Evolutionary conservation across 768 basidiomycete genomes (phyloP), one percentile per base, ranked within the genome.

Genomic region (Macrolepiota albuminosa): DNA sequence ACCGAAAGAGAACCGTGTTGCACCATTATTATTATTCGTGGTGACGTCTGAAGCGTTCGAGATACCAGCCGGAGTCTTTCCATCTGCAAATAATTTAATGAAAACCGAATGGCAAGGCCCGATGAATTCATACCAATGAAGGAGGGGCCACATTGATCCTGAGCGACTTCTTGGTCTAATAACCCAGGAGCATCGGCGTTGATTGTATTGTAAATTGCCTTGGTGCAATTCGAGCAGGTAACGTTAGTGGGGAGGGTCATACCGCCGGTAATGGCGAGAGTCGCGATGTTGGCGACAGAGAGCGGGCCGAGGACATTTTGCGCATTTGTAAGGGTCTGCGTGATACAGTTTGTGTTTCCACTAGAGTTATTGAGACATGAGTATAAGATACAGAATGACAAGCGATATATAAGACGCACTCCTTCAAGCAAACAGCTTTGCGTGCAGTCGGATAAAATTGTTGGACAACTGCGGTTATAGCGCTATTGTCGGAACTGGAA

Each of bases 401-500:
- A 46, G 49, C 13, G 18, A 45, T 14, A 10, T 10, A 43, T 24
- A 26, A 52, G 13, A 78, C 85, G 62, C 67, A 91, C 89, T 89
- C 81, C 59, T 84, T 78, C 66, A 91, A 72, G 69, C 90, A 93
- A 10, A 73, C 68, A 8, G 86, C 66, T 62, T 86, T 69, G 55
- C 88, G 78, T 4, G 76, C 75, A 2, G 79, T 74, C 2, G 88
- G 86, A 69, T 88, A 92, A 36, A 69, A 77, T 47, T 67, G 64
- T 66, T 89, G 76, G 21, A 88, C 78, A 21, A 74, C 45, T 4
- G 74, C 42, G 2, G 75, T 75, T 24, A 82, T 10, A 3, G 47
- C 55, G 10, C 37, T 0, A 36, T 34, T 36, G 4, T 61, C 62
- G 0, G 61, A 29, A 4, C 66, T 40, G 8, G 68, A 60, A 52